phyloP scores from a whole-genome alignment of 2,329 filamentous ascomycete species.

The Aspergillus awamori region DNA sequence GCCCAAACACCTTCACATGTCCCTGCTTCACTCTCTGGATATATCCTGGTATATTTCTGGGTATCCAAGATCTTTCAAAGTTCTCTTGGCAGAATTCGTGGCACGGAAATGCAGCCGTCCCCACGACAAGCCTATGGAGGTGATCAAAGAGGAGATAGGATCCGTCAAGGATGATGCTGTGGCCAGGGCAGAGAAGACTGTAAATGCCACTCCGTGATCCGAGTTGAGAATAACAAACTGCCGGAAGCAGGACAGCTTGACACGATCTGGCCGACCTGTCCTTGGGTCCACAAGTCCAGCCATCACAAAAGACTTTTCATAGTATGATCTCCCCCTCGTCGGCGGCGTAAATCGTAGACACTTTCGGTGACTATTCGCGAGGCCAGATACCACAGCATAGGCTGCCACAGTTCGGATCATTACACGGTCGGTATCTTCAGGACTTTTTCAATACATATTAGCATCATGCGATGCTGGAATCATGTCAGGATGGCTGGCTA shows the following conservation, averaged over 20 bases:
- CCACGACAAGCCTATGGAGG: conserved; percentile 58
- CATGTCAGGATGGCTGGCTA: conserved; percentile 23
- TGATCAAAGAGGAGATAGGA: conserved; percentile 56
- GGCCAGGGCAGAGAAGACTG: conserved; percentile 59
- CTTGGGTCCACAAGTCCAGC: conserved; percentile 54
- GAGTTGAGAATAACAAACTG: conserved; percentile 60
- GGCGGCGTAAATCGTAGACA: conserved; percentile 23
- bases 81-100: conserved; percentile 58
- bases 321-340: conserved; percentile 51
- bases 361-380: conserved; percentile 31
- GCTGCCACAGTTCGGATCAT: conserved; percentile 30
- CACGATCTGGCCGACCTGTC: conserved; percentile 53
- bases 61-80: conserved; percentile 26
- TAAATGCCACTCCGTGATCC: conserved; percentile 63
- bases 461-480: conserved; percentile 27
- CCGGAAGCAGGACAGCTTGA: conserved; percentile 53
- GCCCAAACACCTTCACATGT: conserved; percentile 33
- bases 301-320: conserved; percentile 60
- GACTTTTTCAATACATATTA: conserved; percentile 30
- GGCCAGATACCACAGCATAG: conserved; percentile 31
- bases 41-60: conserved; percentile 33
- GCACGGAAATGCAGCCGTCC: conserved; percentile 64
- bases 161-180: conserved; percentile 61
- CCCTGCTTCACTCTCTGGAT: conserved; percentile 33
- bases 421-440: conserved; percentile 22